Percentiles rank a stretch among this genome's conserved stretches.
Evolutionary conservation across 176 grass and related monocot genomes (phyloP).

Genomic region (Poa annua): DNA sequence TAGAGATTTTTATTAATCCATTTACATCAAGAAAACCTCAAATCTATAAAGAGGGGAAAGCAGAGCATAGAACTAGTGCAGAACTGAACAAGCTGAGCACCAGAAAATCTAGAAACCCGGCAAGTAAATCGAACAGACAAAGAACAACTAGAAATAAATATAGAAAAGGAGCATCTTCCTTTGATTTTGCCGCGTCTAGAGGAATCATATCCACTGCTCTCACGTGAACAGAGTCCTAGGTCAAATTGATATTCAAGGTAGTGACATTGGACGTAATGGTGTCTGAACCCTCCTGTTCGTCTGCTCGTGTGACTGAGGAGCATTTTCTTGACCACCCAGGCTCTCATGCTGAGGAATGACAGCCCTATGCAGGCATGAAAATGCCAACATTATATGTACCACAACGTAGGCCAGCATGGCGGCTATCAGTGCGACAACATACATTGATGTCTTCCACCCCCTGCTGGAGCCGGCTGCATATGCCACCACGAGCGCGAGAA

Average conservation of each 20-base stretch:
- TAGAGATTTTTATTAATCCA: not conserved
- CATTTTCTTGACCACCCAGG: not conserved
- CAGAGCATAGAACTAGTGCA: not conserved
- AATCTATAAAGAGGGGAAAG: not conserved
- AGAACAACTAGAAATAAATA: not conserved
- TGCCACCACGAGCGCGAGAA: slow-evolving; percentile 32
- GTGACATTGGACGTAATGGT: not conserved
- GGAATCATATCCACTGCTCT: not conserved
- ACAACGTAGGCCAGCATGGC: not conserved
- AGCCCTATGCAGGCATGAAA: no score
- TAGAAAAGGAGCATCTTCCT: not conserved
- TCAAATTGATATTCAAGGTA: not conserved
- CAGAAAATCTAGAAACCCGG: not conserved
- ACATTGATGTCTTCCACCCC: slow-evolving; percentile 15
- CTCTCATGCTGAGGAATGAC: not conserved
- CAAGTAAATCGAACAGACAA: not conserved
- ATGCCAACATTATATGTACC: not conserved
- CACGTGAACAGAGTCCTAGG: not conserved
- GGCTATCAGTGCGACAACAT: not conserved
- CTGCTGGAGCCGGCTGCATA: slow-evolving; percentile 27
- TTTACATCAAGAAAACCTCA: not conserved
- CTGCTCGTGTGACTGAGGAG: not conserved
- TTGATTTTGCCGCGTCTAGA: not conserved
- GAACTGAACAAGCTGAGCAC: not conserved
- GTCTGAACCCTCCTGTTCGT: not conserved